phyloP scores from a whole-genome alignment of 805 yeast genomes.

The Barnettozyma wickerhamii region DNA sequence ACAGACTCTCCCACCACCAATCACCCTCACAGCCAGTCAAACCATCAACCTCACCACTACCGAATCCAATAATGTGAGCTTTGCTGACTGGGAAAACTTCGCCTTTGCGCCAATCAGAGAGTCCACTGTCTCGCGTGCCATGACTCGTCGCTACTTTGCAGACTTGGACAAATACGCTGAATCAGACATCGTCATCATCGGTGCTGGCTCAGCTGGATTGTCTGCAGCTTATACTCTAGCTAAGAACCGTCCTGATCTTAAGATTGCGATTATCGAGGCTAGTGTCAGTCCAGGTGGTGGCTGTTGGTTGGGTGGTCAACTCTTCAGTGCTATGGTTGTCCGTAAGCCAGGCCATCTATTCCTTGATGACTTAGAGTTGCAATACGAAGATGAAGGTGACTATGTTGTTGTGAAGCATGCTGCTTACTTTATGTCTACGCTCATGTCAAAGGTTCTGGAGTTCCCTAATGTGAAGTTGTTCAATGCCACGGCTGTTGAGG shows the following conservation, averaged over 20 bases:
- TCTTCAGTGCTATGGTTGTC: constrained; percentile 44
- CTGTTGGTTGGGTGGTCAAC: constrained; percentile 72
- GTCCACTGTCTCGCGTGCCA: constrained; percentile 75
- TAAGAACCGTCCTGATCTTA: constrained; percentile 69
- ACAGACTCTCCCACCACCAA: constrained; percentile 1
- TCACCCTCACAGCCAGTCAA: neutral
- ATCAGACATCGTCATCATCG: constrained; percentile 68
- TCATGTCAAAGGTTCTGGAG: constrained; percentile 61
- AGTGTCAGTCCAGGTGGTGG: constrained; percentile 81
- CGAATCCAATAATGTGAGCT: neutral
- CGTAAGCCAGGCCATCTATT: neutral
- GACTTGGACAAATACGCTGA: constrained; percentile 55
- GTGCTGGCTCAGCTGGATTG: constrained; percentile 76
- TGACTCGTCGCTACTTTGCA: constrained; percentile 69
- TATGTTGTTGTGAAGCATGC: constrained; percentile 43
- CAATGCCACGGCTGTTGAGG: constrained; percentile 61
- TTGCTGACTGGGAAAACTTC: constrained; percentile 60
- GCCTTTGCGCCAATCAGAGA: constrained; percentile 71
- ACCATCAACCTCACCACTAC: constrained; percentile 1
- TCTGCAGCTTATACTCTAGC: constrained; percentile 74
- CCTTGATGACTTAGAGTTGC: constrained; percentile 46
- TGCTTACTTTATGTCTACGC: constrained; percentile 68
- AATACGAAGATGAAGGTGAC: constrained; percentile 76
- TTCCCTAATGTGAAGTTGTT: constrained; percentile 76
- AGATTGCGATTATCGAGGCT: constrained; percentile 70